Conservation (phyloP, 2,329 filamentous ascomycete species). For the Aspergillus pseudoviridinutans region DNA sequence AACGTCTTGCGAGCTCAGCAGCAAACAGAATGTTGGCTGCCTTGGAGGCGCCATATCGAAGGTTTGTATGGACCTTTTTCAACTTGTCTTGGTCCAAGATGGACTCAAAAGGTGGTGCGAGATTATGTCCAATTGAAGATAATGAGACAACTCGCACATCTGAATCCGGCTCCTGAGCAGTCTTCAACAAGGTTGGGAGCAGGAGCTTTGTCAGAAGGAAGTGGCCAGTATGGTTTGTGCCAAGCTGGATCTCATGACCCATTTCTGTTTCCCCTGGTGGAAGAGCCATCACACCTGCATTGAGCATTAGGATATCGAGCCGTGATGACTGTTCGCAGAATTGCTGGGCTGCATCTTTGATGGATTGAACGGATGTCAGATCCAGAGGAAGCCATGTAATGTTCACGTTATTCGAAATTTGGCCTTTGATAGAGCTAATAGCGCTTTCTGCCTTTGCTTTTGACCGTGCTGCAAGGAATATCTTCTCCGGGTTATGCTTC, state of each 20-base stretch:
- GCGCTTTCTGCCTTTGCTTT: slow-evolving; percentile 14
- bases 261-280: slow-evolving; percentile 31
- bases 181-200: slow-evolving; percentile 27
- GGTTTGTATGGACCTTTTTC: slow-evolving; percentile 29
- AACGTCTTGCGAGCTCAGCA: slow-evolving; percentile 24
- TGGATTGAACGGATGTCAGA: slow-evolving; percentile 37
- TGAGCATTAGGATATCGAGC: slow-evolving; percentile 38
- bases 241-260: slow-evolving; percentile 38
- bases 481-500: slow-evolving; percentile 37
- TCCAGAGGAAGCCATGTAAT: slow-evolving; percentile 34
- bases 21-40: slow-evolving; percentile 37
- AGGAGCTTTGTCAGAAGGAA: slow-evolving; percentile 35
- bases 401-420: slow-evolving; percentile 11
- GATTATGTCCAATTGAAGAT: slow-evolving; percentile 27
- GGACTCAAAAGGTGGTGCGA: slow-evolving; percentile 22
- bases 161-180: slow-evolving; percentile 16
- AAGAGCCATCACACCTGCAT: slow-evolving; percentile 42
- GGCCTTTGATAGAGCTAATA: slow-evolving; percentile 9
- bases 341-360: too few relatives aligned
- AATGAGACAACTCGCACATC: slow-evolving; percentile 28
- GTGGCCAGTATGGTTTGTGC: slow-evolving; percentile 39
- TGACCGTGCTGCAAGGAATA: slow-evolving; percentile 37
- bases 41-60: slow-evolving; percentile 44
- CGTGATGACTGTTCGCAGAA: too few relatives aligned
- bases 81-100: slow-evolving; percentile 29